Percentiles rank a stretch among this genome's conserved stretches.
Conservation (phyloP, 2,329 filamentous ascomycete genomes). For the Calonectria fujianensis region DNA sequence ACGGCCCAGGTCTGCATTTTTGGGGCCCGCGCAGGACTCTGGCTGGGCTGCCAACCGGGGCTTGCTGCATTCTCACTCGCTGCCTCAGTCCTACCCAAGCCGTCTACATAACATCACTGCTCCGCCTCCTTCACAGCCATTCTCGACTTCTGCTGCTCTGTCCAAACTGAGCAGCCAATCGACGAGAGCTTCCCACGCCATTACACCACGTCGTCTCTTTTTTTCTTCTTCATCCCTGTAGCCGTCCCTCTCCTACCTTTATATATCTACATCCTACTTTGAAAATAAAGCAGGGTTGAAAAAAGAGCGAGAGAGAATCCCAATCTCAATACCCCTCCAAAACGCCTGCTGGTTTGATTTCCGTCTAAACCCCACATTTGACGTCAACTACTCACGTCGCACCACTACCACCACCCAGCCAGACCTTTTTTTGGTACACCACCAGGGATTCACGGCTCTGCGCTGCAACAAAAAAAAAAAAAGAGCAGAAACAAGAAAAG, state of each 20-base stretch:
- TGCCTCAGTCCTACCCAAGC: slow-evolving; percentile 33
- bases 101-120: slow-evolving; percentile 28
- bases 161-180: slow-evolving; percentile 9
- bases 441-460: slow-evolving; percentile 16
- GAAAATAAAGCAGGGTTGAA: not conserved
- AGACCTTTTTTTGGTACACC: not conserved
- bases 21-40: slow-evolving; percentile 18
- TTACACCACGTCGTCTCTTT: not conserved
- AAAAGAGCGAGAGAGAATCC: not conserved
- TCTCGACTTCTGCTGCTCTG: not conserved
- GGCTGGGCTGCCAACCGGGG: slow-evolving; percentile 12
- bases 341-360: slow-evolving; percentile 16
- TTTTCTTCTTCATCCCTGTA: no score
- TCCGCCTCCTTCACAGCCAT: slow-evolving; percentile 25
- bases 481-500: not conserved
- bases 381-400: slow-evolving; percentile 43
- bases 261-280: not conserved
- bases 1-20: not conserved
- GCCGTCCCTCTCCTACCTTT: not conserved
- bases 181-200: slow-evolving; percentile 1
- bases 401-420: slow-evolving; percentile 36
- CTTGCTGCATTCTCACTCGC: slow-evolving; percentile 24
- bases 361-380: slow-evolving; percentile 39
- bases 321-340: not conserved
- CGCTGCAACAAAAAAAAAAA: slow-evolving; percentile 1